Conservation (phyloP, 768 basidiomycete species). For the Trametes punicea region DNA sequence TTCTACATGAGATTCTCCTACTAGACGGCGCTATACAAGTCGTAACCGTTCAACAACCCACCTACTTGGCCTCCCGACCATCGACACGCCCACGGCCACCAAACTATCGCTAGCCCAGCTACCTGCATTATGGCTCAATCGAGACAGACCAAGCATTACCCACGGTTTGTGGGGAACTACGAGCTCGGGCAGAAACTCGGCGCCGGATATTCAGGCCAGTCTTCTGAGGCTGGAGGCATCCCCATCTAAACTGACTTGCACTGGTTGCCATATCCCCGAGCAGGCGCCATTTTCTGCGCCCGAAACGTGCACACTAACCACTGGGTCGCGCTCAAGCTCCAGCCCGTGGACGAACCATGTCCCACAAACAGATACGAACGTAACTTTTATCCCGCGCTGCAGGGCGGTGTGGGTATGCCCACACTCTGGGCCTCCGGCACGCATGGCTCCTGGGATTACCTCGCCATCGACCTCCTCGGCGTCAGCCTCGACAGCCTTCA, state of each 20-base stretch:
- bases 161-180: slow-evolving; percentile 54
- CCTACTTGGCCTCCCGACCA: not conserved
- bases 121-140: not conserved
- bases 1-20: not conserved
- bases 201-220: slow-evolving; percentile 69
- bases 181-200: slow-evolving; percentile 57
- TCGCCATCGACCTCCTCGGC: slow-evolving; percentile 76
- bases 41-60: not conserved
- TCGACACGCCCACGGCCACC: not conserved
- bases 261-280: not conserved
- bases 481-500: slow-evolving; percentile 63
- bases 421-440: slow-evolving; percentile 55
- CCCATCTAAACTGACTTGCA: not conserved
- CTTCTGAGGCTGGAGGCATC: not conserved
- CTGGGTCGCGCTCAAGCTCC: slow-evolving; percentile 72
- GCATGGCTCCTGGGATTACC: slow-evolving; percentile 35
- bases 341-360: slow-evolving; percentile 65
- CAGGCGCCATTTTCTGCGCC: slow-evolving; percentile 72
- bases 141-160: slow-evolving; percentile 20
- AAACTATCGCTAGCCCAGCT: slow-evolving; percentile 7
- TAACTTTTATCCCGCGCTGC: slow-evolving; percentile 61
- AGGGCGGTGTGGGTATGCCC: slow-evolving; percentile 74
- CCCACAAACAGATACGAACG: slow-evolving; percentile 76
- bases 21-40: not conserved
- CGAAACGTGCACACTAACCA: slow-evolving; percentile 52